Percentiles rank a stretch among this genome's conserved stretches.
These are phyloP conservation scores for Nicotiana benthamiana DNA, from an alignment of 257 asterid genomes.

Conservation along the genomic window DNA sequence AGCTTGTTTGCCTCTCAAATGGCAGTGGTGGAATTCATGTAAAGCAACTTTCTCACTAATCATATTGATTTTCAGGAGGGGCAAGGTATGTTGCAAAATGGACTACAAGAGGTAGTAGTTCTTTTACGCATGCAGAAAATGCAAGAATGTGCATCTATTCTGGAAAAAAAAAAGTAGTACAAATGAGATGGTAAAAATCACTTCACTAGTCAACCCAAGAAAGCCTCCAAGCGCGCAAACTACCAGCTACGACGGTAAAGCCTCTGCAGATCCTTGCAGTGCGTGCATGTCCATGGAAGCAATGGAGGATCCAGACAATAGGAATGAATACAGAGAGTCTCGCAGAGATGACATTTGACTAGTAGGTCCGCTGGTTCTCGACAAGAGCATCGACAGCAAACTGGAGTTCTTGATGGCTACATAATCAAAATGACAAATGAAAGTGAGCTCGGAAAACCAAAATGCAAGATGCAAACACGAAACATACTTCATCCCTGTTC, in stretches of 20 bases:
- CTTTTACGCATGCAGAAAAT: no score
- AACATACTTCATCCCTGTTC: not conserved
- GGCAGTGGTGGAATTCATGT: no score
- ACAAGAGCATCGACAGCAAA: conserved; percentile 52
- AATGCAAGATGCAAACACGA: not conserved
- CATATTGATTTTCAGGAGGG: no score
- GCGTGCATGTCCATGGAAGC: conserved; percentile 67
- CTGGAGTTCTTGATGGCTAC: conserved; percentile 36
- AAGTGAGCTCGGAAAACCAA: not conserved
- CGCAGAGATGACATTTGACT: conserved; percentile 43
- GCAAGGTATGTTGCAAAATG: no score
- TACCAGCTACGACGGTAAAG: conserved; percentile 4
- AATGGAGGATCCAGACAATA: conserved; percentile 88
- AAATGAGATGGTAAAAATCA: no score
- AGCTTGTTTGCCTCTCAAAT: no score
- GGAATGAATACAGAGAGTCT: conserved; percentile 47
- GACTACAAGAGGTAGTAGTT: no score
- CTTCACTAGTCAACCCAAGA: no score
- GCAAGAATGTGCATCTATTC: no score
- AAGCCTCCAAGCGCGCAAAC: not conserved
- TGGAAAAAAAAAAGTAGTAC: no score
- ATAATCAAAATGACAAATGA: not conserved
- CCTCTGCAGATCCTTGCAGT: conserved; percentile 61
- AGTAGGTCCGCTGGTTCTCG: conserved; percentile 85
- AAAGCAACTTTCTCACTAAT: no score